Conservation (phyloP, 257 asterid genomes). For the Solanum etuberosum region DNA sequence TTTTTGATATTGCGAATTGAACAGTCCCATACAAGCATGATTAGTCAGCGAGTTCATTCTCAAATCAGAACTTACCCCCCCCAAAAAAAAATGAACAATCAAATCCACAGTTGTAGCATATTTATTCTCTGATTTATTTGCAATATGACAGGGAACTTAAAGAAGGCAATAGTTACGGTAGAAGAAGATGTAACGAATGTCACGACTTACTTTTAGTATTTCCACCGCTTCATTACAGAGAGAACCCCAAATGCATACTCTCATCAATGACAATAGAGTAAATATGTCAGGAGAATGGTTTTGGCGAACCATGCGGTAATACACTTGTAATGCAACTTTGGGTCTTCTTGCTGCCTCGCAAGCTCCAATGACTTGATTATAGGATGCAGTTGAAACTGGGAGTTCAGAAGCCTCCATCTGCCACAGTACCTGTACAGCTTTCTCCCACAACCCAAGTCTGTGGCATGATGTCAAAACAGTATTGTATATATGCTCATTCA, state of each 20-base stretch:
- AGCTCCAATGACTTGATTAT: constrained; percentile 85
- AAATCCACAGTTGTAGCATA: background rate
- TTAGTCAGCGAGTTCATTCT: background rate
- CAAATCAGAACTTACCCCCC: background rate
- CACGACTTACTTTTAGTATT: constrained; percentile 47
- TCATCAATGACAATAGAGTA: constrained; percentile 54
- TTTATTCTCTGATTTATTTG: background rate
- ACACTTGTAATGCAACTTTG: constrained; percentile 62
- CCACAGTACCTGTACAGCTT: constrained; percentile 68
- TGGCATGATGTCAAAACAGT: constrained; percentile 66
- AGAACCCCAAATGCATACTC: constrained; percentile 85
- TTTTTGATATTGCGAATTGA: background rate
- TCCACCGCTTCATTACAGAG: constrained; percentile 62
- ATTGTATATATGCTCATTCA: constrained; percentile 52
- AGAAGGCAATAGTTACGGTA: background rate
- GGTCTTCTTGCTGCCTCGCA: constrained; percentile 83
- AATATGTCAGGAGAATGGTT: constrained; percentile 53
- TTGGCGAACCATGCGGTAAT: constrained; percentile 51
- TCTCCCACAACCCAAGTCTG: constrained; percentile 77
- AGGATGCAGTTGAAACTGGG: constrained; percentile 45
- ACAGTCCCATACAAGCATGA: background rate
- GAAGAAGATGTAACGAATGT: background rate
- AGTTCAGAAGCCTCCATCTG: constrained; percentile 60
- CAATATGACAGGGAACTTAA: background rate
- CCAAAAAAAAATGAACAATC: background rate